These are phyloP conservation scores for Thermothelomyces thermophilus DNA, from an alignment of 2,329 filamentous ascomycete genomes.

Conservation along the genomic window DNA sequence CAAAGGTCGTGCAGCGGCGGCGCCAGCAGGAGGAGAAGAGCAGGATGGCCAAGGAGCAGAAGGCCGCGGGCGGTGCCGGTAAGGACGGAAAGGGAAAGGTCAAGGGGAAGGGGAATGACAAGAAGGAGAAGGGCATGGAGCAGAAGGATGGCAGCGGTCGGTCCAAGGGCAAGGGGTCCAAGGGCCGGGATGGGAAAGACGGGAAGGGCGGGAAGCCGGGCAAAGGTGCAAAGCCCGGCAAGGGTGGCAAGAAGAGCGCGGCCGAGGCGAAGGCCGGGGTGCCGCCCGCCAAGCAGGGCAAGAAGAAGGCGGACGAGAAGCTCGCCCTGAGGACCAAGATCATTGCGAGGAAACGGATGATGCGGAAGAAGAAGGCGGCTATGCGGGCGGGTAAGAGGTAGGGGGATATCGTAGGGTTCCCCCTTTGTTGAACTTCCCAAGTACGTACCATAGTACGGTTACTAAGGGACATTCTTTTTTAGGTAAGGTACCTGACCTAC, in stretches of 20 bases:
- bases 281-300: constrained; percentile 31
- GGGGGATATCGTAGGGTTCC: too few relatives aligned
- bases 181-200: constrained; percentile 22
- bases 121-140: constrained; percentile 16
- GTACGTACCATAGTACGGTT: too few relatives aligned
- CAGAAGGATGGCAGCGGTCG: background rate
- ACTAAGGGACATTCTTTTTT: too few relatives aligned
- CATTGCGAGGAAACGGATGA: constrained; percentile 76
- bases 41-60: constrained; percentile 17
- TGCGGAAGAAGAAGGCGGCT: constrained; percentile 60
- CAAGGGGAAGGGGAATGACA: constrained; percentile 5
- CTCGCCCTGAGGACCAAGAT: constrained; percentile 59
- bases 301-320: constrained; percentile 32
- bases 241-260: constrained; percentile 25
- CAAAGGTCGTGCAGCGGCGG: constrained; percentile 82
- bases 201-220: constrained; percentile 26
- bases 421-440: too few relatives aligned
- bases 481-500: too few relatives aligned
- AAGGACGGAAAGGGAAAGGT: constrained; percentile 37
- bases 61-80: constrained; percentile 5
- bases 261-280: constrained; percentile 22
- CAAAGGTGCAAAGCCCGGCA: constrained; percentile 23
- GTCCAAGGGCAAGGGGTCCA: constrained; percentile 8
- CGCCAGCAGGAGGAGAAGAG: constrained; percentile 50
- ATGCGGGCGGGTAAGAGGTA: constrained; percentile 20